Base-by-base conservation (phyloP, 1,139 yeast species). In the Zygoascus sp. region DNA sequence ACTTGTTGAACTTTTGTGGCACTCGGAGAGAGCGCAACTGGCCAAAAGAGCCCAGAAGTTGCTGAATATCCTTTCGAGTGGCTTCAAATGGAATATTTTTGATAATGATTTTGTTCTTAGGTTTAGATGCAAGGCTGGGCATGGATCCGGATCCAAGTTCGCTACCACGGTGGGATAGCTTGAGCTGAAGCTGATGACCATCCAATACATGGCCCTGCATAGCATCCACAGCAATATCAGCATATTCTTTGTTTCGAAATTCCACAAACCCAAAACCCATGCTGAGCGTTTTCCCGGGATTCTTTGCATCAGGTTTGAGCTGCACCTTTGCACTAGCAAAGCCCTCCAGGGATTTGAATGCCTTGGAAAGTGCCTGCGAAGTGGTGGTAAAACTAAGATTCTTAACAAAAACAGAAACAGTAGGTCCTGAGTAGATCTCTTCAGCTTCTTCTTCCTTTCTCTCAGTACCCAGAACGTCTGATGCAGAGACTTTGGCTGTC, bases 221-320 rank as follows among this genome's bases (percentile, higher is more conserved):
- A 0, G 83, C 75, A 22, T 75, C 64, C 46, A 88, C 79, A 3
- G 96, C 97, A 15, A 77, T 74, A 40, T 77, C 73, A 0, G 98
- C 98, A 58, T 84, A 81, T 43, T 81, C 87, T 55, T 79, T 79
- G 3, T 90, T 77, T 57, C 72, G 79, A 66, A 89, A 94, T 66
- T 92, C 98, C 23, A 80, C 96, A 67, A 92, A 92, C 0, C 99
- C 99, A 62, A 89, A 92, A 28, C 99, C 99, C 98, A 92, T 92
- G 59, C 96, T 87, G 52, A 81, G 74, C 15, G 74, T 69, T 49
- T 77, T 74, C 7, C 83, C 83, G 1, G 76, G 61, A 50, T 79
- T 78, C 67, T 82, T 87, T 41, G 95, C 80, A 66, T 92, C 95
- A 1, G 97, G 90, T 63, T 90, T 90, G 34, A 85, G 84, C 63